Evolutionary conservation across 164 flowering plant genomes (phyloP), one percentile per base, ranked within the genome.

Genomic region (Platanus orientalis): DNA sequence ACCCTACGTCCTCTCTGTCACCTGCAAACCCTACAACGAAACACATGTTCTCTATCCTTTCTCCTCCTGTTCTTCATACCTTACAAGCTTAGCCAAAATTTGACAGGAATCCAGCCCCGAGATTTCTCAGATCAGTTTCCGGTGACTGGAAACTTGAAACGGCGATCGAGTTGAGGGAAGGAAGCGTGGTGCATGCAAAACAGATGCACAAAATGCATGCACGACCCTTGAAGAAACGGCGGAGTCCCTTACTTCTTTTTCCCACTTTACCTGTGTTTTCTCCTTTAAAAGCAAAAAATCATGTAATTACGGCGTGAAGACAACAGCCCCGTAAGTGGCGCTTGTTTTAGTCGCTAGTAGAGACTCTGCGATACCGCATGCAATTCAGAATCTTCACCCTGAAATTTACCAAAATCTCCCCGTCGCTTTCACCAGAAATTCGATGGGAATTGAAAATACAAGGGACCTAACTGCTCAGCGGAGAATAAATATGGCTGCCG

Each of bases 181-280:
- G 52, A 66, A 58, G 73, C 70, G 58, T 69, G 73, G n/a, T 75
- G 75, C 79, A 77, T 77, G 82, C 71, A 45, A 45, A 45, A 14
- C 4, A 16, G 62, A 52, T 19, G 55, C 54, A 60, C 30, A 71
- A 63, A 70, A 65, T 75, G 83, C 83, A 76, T 78, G 83, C 80
- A 79, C 80, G 79, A 76, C 68, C 44, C 82, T 75, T 69, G 64
- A 76, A 72, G 80, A 57, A 73, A 62, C 75, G 54, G 80, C 77
- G 57, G 74, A 29, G 77, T 62, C 75, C 19, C 70, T 13, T 16
- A 42, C 47, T 14, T 13, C 47, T 16, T 42, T 42, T 42, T 42
- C 47, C 47, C 39, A 34, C 39, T 34, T 5, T 5, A 34, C 39
- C 39, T 34, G 39, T 34, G 39, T 34, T 34, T 34, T 34, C 5